phyloP scores from a whole-genome alignment of 1,284 basidiomycete genomes.

The Rhodotorula glutinis region DNA sequence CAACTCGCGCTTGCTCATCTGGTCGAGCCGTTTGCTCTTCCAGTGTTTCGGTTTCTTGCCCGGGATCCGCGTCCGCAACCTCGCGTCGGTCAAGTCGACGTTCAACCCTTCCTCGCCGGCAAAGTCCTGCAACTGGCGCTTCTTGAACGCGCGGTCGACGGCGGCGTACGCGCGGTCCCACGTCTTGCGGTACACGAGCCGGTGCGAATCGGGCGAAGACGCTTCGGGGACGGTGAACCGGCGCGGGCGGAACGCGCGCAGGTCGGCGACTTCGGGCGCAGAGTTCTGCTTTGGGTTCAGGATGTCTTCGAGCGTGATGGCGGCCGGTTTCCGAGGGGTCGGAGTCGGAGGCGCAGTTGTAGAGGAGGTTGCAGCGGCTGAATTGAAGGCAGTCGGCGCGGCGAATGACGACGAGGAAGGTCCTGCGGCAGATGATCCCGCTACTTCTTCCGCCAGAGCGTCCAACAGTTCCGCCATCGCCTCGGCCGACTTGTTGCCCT shows the following conservation, averaged over 20 bases:
- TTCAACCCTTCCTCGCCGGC: constrained; percentile 6
- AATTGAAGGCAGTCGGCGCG: too few relatives aligned
- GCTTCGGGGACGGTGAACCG: constrained; percentile 21
- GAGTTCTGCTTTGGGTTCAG: constrained; percentile 1
- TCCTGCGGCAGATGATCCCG: too few relatives aligned
- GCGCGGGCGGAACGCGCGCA: constrained; percentile 12
- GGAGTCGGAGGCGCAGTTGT: background rate
- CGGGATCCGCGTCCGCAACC: constrained; percentile 8
- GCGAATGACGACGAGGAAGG: too few relatives aligned
- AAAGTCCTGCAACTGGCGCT: constrained; percentile 15
- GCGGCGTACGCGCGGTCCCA: constrained; percentile 2
- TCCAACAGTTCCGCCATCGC: constrained; percentile 39
- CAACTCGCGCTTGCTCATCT: constrained; percentile 33
- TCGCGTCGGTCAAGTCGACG: constrained; percentile 6
- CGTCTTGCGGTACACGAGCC: constrained; percentile 17
- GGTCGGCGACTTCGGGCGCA: constrained; percentile 19
- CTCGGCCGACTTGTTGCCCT: background rate
- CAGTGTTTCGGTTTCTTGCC: constrained; percentile 22
- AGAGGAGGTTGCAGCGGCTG: background rate
- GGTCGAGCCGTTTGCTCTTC: constrained; percentile 28
- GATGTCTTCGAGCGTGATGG: constrained; percentile 1
- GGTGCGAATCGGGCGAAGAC: constrained; percentile 25
- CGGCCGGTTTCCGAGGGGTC: background rate
- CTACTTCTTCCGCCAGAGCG: constrained; percentile 38
- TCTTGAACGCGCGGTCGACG: constrained; percentile 24